Conservation (phyloP, 2,329 filamentous ascomycete species). For the Cytospora chrysosperma region DNA sequence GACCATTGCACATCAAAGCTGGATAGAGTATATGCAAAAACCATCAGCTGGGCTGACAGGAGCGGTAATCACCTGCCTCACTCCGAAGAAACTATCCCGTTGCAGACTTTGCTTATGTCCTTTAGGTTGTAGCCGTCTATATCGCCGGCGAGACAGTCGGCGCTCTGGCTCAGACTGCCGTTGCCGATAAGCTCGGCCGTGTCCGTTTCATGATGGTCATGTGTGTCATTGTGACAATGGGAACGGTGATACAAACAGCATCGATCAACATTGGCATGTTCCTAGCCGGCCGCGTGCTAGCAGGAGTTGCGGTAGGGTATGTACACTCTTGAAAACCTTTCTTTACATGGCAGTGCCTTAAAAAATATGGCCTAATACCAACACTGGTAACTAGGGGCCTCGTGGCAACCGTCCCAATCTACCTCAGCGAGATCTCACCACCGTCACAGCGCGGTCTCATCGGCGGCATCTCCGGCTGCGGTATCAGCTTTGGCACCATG, state of each 20-base stretch:
- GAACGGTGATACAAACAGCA: conserved; percentile 53
- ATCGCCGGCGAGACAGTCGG: conserved; percentile 59
- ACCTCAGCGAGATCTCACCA: conserved; percentile 53
- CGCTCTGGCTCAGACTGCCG: conserved; percentile 50
- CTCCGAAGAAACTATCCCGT: no score
- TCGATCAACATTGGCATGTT: conserved; percentile 56
- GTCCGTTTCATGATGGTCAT: conserved; percentile 54
- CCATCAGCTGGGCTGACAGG: conserved; percentile 56
- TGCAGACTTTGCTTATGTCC: not conserved
- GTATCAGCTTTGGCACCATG: conserved; percentile 56
- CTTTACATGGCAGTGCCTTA: no score
- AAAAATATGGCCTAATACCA: not conserved
- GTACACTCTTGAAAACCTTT: conserved; percentile 14
- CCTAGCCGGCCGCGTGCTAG: conserved; percentile 47
- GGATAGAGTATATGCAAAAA: conserved; percentile 57
- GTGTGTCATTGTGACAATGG: conserved; percentile 54
- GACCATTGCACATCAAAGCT: conserved; percentile 59
- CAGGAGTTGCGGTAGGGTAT: conserved; percentile 47
- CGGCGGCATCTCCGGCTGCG: conserved; percentile 52
- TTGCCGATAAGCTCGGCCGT: conserved; percentile 53
- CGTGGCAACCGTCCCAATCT: conserved; percentile 53
- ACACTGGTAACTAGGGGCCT: conserved; percentile 43
- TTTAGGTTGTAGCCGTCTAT: conserved; percentile 54
- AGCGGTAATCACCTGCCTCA: conserved; percentile 40
- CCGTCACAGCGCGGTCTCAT: conserved; percentile 51